Evolutionary conservation across 495 filamentous ascomycete species (phyloP), one percentile per base, ranked within the genome.

Genomic region (Trichoderma virens): DNA sequence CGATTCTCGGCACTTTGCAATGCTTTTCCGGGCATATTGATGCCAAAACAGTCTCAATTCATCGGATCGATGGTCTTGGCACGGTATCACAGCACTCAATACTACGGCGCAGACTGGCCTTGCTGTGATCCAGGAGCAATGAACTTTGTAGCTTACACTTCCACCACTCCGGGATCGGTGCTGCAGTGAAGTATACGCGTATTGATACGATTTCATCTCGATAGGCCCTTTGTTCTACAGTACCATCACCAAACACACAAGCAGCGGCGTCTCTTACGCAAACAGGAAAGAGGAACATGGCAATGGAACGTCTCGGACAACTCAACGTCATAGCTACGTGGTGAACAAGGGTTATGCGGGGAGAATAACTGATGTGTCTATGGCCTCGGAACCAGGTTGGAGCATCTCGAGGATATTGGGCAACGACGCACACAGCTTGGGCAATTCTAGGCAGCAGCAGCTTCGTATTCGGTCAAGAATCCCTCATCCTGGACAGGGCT

Each of bases 241-340:
- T 23, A 3, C 9, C 5, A 1, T 23, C 18, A 25, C 43, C 20
- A 47, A 8, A 25, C 5, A 6, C 9, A 9, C 43, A 25, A 20
- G 11, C 2, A 43, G 43, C n/a, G 2, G 43, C 23, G 18, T 0
- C n/a, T 47, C 20, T 23, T 20, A 47, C 18, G 43, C 43, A 20
- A 47, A 23, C 18, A 7, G 16, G 43, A 47, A 9, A 56, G 51
- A n/a, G 23, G 27, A 28, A 30, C 51, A 3, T 9, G 25, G 27
- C 51, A 56, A 56, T 56, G 51, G 11, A 56, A 30, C 51, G 13
- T 18, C 30, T 28, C 25, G 16, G 20, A 14, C 9, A 30, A 28
- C 16, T 28, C 51, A 56, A 56, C 51, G 51, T 56, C 51, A 56
- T 56, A 27, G 25, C 51, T 56, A 31, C 51, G 25, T 56, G 23